Conservation (phyloP, 1,139 yeast genomes). For the Candida sanyaensis region DNA sequence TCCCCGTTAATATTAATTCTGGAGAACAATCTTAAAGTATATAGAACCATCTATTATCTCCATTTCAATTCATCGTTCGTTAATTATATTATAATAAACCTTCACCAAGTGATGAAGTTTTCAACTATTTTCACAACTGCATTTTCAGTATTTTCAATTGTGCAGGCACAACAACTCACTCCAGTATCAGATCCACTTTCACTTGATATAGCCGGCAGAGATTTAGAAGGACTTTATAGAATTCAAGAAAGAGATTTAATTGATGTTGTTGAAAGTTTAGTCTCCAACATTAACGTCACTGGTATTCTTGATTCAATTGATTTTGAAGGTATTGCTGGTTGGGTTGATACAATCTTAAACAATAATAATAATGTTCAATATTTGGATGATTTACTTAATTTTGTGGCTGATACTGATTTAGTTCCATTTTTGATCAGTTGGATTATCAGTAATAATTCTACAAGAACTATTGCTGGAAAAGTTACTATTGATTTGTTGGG, state of each 20-base stretch:
- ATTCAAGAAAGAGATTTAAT: constrained; percentile 23
- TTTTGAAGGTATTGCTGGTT: constrained; percentile 35
- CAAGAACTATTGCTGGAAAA: constrained; percentile 22
- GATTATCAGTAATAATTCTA: constrained; percentile 27
- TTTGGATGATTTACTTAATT: constrained; percentile 28
- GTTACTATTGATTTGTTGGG: constrained; percentile 21
- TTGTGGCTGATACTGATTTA: constrained; percentile 25
- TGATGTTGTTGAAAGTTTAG: constrained; percentile 15
- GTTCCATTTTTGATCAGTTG: constrained; percentile 28
- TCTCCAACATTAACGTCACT: constrained; percentile 22
- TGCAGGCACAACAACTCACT: constrained; percentile 10
- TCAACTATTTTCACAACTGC: constrained; percentile 11
- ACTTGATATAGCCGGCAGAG: constrained; percentile 8
- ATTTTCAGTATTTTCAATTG: constrained; percentile 8
- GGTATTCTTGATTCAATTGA: constrained; percentile 21
- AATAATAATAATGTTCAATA: constrained; percentile 23
- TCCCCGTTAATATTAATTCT: too few relatives aligned
- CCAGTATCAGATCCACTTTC: constrained; percentile 12
- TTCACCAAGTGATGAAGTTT: constrained; percentile 10
- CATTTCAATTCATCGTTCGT: constrained; percentile 4
- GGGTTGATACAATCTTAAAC: constrained; percentile 27
- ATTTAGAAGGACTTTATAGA: constrained; percentile 7
- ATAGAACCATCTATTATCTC: neutral
- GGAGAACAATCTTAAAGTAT: neutral
- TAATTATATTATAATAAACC: neutral